Conservation (phyloP, 495 filamentous ascomycete genomes). For the Penicillium crystallinum region DNA sequence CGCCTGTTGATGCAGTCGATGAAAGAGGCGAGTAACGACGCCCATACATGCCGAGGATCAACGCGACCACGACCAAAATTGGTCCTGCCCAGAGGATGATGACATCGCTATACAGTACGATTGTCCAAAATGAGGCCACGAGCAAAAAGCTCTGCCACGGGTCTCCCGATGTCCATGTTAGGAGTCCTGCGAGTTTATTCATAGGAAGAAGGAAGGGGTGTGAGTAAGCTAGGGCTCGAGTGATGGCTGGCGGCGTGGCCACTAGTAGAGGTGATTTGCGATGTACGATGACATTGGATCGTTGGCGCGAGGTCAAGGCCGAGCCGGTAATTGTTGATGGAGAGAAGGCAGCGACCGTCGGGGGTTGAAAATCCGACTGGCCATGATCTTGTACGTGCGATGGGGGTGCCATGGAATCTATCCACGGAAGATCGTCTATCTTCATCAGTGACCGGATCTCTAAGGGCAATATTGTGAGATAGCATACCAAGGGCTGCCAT, state of each 20-base stretch:
- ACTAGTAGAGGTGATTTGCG: conserved; percentile 92
- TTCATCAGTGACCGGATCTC: conserved; percentile 18
- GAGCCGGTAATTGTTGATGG: conserved; percentile 68
- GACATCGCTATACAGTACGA: conserved; percentile 78
- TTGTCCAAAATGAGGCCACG: conserved; percentile 76
- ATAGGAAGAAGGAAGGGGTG: conserved; percentile 87
- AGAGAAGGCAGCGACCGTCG: conserved; percentile 82
- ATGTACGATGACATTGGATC: conserved; percentile 89
- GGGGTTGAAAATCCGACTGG: conserved; percentile 48
- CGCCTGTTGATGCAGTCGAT: conserved; percentile 68
- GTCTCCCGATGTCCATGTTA: conserved; percentile 91
- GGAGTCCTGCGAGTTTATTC: conserved; percentile 73
- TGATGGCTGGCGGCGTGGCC: conserved; percentile 90
- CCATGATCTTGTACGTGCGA: conserved; percentile 36
- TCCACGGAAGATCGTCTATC: conserved; percentile 59
- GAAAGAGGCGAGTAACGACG: conserved; percentile 85
- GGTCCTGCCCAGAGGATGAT: conserved; percentile 78
- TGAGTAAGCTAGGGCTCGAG: conserved; percentile 85
- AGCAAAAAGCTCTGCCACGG: conserved; percentile 96
- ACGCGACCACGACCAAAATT: conserved; percentile 65
- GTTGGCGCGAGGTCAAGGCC: conserved; percentile 65
- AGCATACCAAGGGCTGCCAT: conserved; percentile 60
- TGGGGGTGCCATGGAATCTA: conserved; percentile 53
- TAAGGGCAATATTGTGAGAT: neutral
- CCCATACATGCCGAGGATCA: conserved; percentile 91